Evolutionary conservation across 345 rosid species (phyloP), one percentile per base, ranked within the genome.

Genomic region (thale cress (Arabidopsis thaliana)): DNA sequence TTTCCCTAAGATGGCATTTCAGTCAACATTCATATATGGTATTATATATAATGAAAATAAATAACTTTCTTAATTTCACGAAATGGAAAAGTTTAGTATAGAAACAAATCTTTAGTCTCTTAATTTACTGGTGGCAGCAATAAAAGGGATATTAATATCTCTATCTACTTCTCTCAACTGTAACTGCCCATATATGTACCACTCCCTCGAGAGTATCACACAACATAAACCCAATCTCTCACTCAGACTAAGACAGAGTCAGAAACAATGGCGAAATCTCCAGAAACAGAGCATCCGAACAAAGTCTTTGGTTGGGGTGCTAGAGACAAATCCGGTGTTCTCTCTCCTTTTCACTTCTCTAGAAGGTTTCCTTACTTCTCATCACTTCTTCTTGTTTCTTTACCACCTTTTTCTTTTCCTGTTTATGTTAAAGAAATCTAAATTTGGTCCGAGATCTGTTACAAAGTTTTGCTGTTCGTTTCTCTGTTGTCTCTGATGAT

Each of bases 241-340:
- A 28, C 16, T 69, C 50, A 23, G 87, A 89, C 63, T 70, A 20
- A 32, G 16, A 30, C 40, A 72, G 16, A 33, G 72, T 52, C 53
- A 42, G 46, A 22, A 37, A 55, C n/a, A 77, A 89, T 86, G 91
- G 87, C 87, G 3, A 87, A 82, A 82, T 80, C 91, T 24, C 79
- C 88, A 28, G 95, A 76, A 60, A 79, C 79, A 62, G 90, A 90
- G 68, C 89, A 85, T 71, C 93, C 91, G 8, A 84, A 82, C 3
- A 89, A 89, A 79, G 87, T 79, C 38, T 70, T 87, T 76, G 98
- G 98, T 40, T 91, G 93, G 91, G 98, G 93, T 57, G 96, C 98
- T 25, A 82, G 59, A 16, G 98, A 91, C 40, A 73, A 33, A 23
- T 87, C 96, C 46, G 98, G 97, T 34, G 28, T 70, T 46, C 87